These are phyloP conservation scores for Calonectria ilicicola DNA, from an alignment of 2,329 filamentous ascomycete genomes.

Conservation along the genomic window DNA sequence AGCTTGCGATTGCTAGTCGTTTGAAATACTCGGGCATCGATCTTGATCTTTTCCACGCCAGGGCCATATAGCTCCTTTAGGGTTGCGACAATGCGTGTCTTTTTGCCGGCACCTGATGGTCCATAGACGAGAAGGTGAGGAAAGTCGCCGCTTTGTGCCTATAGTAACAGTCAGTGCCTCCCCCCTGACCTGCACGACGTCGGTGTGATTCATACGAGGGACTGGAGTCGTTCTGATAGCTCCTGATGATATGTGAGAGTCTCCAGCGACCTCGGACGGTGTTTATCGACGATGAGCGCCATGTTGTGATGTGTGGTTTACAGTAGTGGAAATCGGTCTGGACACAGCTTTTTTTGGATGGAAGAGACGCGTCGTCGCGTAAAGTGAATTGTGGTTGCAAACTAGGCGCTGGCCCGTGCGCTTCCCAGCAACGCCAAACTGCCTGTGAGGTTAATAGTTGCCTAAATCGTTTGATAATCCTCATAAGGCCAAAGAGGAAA, in stretches of 20 bases:
- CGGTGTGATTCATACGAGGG: slow-evolving; percentile 73
- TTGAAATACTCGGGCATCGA: slow-evolving; percentile 96
- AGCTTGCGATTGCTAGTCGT: slow-evolving; percentile 96
- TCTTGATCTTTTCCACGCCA: slow-evolving; percentile 99
- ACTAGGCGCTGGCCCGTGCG: slow-evolving; percentile 38
- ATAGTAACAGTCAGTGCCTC: slow-evolving; percentile 26
- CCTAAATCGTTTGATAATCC: not conserved
- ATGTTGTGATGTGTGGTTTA: slow-evolving; percentile 53
- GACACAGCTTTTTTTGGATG: slow-evolving; percentile 39
- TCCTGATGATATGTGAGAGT: slow-evolving; percentile 88
- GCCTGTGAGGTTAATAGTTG: slow-evolving; percentile 4
- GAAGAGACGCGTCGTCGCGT: slow-evolving; percentile 53
- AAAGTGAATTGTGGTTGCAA: slow-evolving; percentile 46
- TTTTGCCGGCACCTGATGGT: slow-evolving; percentile 96
- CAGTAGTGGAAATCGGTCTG: slow-evolving; percentile 26
- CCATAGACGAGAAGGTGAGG: slow-evolving; percentile 98
- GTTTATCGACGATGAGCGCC: slow-evolving; percentile 79
- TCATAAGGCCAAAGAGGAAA: no score
- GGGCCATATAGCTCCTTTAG: slow-evolving; percentile 95
- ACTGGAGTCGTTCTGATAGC: slow-evolving; percentile 86
- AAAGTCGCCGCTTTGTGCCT: slow-evolving; percentile 98
- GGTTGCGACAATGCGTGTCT: slow-evolving; percentile 95
- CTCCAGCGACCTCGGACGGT: slow-evolving; percentile 80
- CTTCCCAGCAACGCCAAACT: not conserved
- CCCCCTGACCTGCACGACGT: not conserved